Conservation (phyloP, 139 green algal genomes). For the Volvox reticuliferus region DNA sequence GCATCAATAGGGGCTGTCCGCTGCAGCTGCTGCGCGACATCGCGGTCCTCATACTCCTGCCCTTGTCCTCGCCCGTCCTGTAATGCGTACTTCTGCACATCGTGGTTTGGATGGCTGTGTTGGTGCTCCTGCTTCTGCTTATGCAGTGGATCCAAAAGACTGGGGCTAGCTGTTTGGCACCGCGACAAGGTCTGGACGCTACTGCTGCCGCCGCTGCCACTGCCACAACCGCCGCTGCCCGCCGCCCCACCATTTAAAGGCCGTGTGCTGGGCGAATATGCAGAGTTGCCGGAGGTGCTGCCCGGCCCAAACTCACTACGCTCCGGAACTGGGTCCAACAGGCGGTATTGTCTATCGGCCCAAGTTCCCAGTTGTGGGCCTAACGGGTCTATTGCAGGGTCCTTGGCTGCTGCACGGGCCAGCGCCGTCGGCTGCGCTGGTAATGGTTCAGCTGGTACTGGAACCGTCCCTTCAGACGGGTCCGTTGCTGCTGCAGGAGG, state of each 20-base stretch:
- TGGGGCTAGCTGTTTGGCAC: background rate
- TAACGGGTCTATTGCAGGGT: background rate
- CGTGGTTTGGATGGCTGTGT: constrained; percentile 15
- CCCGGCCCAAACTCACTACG: background rate
- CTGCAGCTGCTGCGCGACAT: background rate
- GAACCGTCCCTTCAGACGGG: background rate
- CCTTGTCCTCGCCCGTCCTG: too few relatives aligned
- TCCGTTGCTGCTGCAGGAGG: background rate
- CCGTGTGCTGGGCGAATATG: background rate
- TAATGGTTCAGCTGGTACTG: background rate
- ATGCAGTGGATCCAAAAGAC: background rate
- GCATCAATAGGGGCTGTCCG: background rate
- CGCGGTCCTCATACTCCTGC: too few relatives aligned
- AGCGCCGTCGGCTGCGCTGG: background rate
- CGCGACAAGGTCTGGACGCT: background rate
- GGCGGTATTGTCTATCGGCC: constrained; percentile 52
- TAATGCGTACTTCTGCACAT: background rate
- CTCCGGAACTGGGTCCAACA: constrained; percentile 45
- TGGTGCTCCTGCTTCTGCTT: background rate
- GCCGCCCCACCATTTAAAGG: background rate
- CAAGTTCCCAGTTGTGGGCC: constrained; percentile 58
- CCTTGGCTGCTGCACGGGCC: background rate
- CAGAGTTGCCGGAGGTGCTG: background rate
- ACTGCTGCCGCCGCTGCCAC: constrained; percentile 8
- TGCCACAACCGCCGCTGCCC: constrained; percentile 6